A percentile compares a stretch with the other conserved stretches of the same genome.
Evolutionary conservation across 2,329 filamentous ascomycete species (phyloP).

Genomic region (Immersiporthe knoxdaviesiana): DNA sequence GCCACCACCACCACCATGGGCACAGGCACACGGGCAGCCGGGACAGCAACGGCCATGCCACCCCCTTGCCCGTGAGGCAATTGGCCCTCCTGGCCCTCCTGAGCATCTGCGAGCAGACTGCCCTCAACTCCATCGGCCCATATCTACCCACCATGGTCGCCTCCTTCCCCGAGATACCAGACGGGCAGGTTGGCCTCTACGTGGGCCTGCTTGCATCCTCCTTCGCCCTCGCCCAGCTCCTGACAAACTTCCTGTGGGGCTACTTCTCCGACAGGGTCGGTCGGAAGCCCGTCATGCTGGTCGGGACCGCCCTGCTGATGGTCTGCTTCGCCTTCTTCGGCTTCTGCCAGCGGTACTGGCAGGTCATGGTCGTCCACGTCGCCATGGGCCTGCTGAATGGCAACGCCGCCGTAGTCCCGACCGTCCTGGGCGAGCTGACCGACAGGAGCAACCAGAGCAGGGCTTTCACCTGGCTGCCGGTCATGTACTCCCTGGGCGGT

Average conservation of each 20-base stretch:
- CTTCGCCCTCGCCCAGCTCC: conserved; percentile 90
- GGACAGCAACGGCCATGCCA: conserved; percentile 50
- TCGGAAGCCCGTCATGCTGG: conserved; percentile 78
- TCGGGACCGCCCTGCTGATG: conserved; percentile 82
- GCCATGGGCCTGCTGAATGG: conserved; percentile 94
- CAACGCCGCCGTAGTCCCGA: conserved; percentile 92
- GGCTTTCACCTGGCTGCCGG: conserved; percentile 91
- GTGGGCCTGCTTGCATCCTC: conserved; percentile 88
- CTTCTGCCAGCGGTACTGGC: conserved; percentile 80
- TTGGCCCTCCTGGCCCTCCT: conserved; percentile 85
- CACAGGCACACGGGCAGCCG: conserved; percentile 34
- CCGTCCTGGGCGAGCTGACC: conserved; percentile 91
- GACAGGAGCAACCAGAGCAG: conserved; percentile 92
- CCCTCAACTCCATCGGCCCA: conserved; percentile 92
- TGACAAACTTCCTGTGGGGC: conserved; percentile 91
- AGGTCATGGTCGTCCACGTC: conserved; percentile 82
- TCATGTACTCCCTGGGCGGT: conserved; percentile 93
- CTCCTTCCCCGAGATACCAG: conserved; percentile 78
- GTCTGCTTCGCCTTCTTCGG: conserved; percentile 85
- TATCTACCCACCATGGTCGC: conserved; percentile 93
- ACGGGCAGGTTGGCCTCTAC: conserved; percentile 76
- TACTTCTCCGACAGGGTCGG: conserved; percentile 80
- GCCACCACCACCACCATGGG: conserved; percentile 7
- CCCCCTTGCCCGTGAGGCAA: conserved; percentile 81
- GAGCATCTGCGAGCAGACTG: conserved; percentile 91